phyloP scores from a whole-genome alignment of 2,329 filamentous ascomycete species.

The Penicillium sclerotiorum region DNA sequence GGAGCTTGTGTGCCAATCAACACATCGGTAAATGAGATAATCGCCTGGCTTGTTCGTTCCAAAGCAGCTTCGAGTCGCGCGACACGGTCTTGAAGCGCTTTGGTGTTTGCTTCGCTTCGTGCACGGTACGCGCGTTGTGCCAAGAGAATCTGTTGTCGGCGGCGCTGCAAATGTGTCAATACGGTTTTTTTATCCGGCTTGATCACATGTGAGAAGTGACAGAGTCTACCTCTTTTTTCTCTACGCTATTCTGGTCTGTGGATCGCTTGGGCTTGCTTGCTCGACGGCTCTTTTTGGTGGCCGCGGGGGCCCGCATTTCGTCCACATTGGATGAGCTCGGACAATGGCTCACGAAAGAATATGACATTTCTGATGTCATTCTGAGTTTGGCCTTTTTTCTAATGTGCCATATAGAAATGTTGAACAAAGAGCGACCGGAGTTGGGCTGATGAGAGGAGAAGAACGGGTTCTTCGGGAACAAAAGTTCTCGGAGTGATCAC shows the following conservation, averaged over 20 bases:
- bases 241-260: not conserved
- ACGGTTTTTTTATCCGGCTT: not conserved
- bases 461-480: not conserved
- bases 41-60: not conserved
- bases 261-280: not conserved
- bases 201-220: not conserved
- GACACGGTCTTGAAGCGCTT: not conserved
- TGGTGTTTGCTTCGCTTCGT: not conserved
- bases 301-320: not conserved
- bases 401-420: no score
- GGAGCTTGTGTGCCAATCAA: not conserved
- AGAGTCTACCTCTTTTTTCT: not conserved
- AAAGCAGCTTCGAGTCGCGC: not conserved
- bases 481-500: not conserved
- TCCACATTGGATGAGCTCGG: not conserved
- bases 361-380: no score
- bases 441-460: not conserved
- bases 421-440: not conserved
- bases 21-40: not conserved
- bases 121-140: conserved; percentile 1
- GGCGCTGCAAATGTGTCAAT: not conserved
- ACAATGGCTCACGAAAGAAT: not conserved
- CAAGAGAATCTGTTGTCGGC: not conserved
- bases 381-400: no score
- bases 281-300: not conserved